These are phyloP conservation scores for Aspergillus taichungensis DNA, from an alignment of 495 filamentous ascomycete genomes.

Conservation along the genomic window DNA sequence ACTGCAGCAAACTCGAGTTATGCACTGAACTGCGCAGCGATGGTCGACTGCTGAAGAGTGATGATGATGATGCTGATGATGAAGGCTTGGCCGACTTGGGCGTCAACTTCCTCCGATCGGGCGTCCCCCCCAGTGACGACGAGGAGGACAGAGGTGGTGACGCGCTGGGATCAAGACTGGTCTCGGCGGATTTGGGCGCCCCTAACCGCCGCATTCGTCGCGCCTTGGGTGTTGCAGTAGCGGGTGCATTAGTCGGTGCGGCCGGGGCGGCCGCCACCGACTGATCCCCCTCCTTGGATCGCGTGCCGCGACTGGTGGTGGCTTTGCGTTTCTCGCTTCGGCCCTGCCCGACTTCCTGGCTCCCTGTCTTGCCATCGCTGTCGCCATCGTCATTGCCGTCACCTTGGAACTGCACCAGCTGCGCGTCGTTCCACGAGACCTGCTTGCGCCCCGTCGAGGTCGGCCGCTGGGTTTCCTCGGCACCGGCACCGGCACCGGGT, in stretches of 20 bases:
- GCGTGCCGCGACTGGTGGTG: slow-evolving; percentile 18
- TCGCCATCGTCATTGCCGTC: slow-evolving; percentile 11
- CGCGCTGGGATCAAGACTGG: background rate
- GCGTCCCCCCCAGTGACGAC: slow-evolving; percentile 4
- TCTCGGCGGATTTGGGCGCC: slow-evolving; percentile 10
- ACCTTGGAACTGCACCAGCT: slow-evolving; percentile 27
- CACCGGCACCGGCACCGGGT: background rate
- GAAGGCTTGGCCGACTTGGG: slow-evolving; percentile 29
- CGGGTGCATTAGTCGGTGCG: slow-evolving; percentile 17
- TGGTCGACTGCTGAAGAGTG: slow-evolving; percentile 1
- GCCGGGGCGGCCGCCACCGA: slow-evolving; percentile 11
- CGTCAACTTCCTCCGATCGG: slow-evolving; percentile 26
- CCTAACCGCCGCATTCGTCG: slow-evolving; percentile 31
- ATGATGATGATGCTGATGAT: background rate
- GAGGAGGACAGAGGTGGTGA: slow-evolving; percentile 5
- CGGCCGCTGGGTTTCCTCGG: slow-evolving; percentile 1
- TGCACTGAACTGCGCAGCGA: slow-evolving; percentile 15
- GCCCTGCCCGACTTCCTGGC: background rate
- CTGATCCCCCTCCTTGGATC: slow-evolving; percentile 9
- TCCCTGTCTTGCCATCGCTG: slow-evolving; percentile 3
- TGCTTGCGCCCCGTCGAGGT: slow-evolving; percentile 15
- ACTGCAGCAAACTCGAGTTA: slow-evolving; percentile 26
- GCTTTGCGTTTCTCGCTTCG: slow-evolving; percentile 18
- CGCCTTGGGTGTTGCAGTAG: slow-evolving; percentile 25
- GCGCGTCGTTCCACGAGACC: slow-evolving; percentile 38